Evolutionary conservation across 2,329 filamentous ascomycete species (phyloP).

Genomic region (Paracoccidioides brasiliensis): DNA sequence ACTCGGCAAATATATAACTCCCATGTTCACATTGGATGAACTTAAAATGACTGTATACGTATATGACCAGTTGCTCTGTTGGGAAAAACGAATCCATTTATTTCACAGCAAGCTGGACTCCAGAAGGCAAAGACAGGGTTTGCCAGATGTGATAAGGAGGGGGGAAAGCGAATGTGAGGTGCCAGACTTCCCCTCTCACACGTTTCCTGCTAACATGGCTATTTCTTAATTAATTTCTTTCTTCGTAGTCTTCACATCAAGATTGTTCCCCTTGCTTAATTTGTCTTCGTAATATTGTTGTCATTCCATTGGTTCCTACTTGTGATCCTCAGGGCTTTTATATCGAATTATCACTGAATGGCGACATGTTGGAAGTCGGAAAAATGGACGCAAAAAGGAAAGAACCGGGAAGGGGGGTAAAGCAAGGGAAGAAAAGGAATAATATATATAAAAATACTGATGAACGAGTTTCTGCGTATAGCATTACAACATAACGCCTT

Average conservation of each 20-base stretch:
- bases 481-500: neutral
- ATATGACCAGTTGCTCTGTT: too few relatives aligned
- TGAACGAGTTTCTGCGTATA: slow-evolving; percentile 5
- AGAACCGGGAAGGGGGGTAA: neutral
- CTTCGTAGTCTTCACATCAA: neutral
- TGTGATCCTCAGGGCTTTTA: too few relatives aligned
- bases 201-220: neutral
- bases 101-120: neutral
- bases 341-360: too few relatives aligned
- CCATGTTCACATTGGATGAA: too few relatives aligned
- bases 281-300: neutral
- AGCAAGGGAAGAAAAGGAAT: slow-evolving; percentile 11
- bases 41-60: too few relatives aligned
- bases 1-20: too few relatives aligned
- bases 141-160: neutral
- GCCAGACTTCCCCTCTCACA: neutral
- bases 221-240: neutral
- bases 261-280: neutral
- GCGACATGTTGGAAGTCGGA: too few relatives aligned
- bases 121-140: neutral
- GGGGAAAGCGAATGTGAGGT: neutral
- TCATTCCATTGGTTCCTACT: neutral
- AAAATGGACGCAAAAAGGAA: neutral
- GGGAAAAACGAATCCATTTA: too few relatives aligned
- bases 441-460: slow-evolving; percentile 15